Base-by-base conservation (phyloP, 2,329 filamentous ascomycete species). In the Grosmannia penicillata region DNA sequence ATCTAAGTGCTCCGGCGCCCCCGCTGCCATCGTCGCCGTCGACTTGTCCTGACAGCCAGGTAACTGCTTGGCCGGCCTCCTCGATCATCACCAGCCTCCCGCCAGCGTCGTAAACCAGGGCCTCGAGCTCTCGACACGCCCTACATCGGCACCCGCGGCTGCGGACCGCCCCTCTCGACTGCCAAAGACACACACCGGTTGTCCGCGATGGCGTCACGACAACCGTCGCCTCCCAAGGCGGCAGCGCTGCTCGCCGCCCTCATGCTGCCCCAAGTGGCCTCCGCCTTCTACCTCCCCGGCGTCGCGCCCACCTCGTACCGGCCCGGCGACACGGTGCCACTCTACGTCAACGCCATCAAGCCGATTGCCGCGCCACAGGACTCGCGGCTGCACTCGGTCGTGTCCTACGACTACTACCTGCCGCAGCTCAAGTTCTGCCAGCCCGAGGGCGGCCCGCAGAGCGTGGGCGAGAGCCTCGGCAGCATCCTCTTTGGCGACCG, bases 401-500 rank as follows among this genome's bases (percentile, higher is more conserved):
- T 96, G 51, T 83, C 89, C 5, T 98, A 83, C 68, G 89, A 96
- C 61, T 96, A 98, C 66, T 98, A 98, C 57, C 77, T 91, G 51
- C 73, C 78, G 6, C 72, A 72, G 4, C 93, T 98, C 60, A 77
- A 82, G 53, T 94, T 95, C 65, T 98, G 91, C 60, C 63, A 72
- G 49, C 91, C 89, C 2, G 63, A 81, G 40, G 77, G 68, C 43
- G 84, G 84, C 3, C 78, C 86, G 8, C 59, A 87, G 55, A 72
- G 82, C 63, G 75, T 93, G 18, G 78, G 83, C 29, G 91, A 95
- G 62, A 91, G 83, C 47, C 60, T 98, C 46, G 91, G 91, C 19
- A 95, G 89, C 66, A 98, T 98, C 54, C 62, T 98, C 37, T 98
- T 98, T 51, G 91, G 91, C 48, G 91, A 98, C 61, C 76, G 91